phyloP scores from a whole-genome alignment of 345 rosid species.

The Salix viminalis region DNA sequence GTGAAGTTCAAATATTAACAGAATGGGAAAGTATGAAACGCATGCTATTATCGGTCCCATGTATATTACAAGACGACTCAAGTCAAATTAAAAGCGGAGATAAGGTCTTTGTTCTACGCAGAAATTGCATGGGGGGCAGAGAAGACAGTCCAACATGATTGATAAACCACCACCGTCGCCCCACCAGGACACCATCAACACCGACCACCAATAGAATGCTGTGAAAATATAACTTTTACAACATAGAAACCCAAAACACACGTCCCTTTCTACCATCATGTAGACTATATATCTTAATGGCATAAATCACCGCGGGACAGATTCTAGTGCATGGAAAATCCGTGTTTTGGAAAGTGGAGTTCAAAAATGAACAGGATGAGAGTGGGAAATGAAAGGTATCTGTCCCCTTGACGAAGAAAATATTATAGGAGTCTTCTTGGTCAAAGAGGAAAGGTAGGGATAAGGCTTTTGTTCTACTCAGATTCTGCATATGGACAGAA shows the following conservation, averaged over 20 bases:
- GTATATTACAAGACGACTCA: background rate
- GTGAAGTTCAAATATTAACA: background rate
- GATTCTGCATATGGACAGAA: background rate
- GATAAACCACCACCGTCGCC: background rate
- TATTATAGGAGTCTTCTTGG: background rate
- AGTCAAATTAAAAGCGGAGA: slow-evolving; percentile 10
- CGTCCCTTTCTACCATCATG: background rate
- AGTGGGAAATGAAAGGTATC: background rate
- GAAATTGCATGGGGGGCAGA: slow-evolving; percentile 3
- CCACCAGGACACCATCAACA: background rate
- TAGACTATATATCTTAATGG: background rate
- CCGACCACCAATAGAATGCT: background rate
- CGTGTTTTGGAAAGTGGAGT: background rate
- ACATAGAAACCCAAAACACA: background rate
- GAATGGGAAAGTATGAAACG: background rate
- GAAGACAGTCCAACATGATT: background rate
- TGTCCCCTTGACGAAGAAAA: background rate
- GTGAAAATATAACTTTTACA: too few relatives aligned
- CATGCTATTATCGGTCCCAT: background rate
- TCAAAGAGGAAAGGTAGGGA: slow-evolving; percentile 1
- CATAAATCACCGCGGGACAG: background rate
- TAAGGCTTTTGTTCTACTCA: background rate
- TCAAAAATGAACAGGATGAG: background rate
- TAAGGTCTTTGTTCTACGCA: background rate
- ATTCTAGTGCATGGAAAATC: background rate